Conservation (phyloP, 2,329 filamentous ascomycete species). For the Byssoonygena ceratinophila region DNA sequence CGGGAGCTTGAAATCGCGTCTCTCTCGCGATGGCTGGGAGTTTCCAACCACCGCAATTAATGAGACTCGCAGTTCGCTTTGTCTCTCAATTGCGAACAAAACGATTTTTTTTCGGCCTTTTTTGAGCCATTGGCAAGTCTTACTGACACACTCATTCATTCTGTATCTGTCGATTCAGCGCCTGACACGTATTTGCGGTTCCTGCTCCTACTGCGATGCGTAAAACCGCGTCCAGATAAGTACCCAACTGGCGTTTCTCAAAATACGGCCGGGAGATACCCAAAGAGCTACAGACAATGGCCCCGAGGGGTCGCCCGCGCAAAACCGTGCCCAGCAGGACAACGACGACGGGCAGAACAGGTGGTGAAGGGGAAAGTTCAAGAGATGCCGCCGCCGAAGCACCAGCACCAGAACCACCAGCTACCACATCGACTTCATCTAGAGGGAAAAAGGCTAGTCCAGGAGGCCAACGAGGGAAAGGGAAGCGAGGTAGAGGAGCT, state of each 20-base stretch:
- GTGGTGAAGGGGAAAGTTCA: conserved; percentile 10
- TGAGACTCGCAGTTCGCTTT: background rate
- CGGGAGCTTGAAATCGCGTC: conserved; percentile 6
- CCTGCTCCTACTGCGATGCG: background rate
- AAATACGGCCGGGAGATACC: background rate
- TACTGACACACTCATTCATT: no score
- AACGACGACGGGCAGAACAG: conserved; percentile 8
- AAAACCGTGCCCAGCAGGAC: conserved; percentile 10
- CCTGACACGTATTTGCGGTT: background rate
- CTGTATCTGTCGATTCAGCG: background rate
- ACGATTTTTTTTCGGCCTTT: background rate
- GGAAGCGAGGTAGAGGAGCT: conserved; percentile 12
- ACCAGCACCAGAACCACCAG: background rate
- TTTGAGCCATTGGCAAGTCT: background rate
- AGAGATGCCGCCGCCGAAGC: background rate
- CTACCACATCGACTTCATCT: conserved; percentile 7
- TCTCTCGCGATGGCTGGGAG: conserved; percentile 8
- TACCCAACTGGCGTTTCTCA: background rate
- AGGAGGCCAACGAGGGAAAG: conserved; percentile 1
- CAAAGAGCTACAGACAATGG: conserved; percentile 6
- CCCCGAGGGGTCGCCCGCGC: conserved; percentile 13
- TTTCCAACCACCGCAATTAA: conserved; percentile 9
- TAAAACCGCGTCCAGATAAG: background rate
- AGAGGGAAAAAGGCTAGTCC: conserved; percentile 5
- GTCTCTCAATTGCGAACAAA: background rate